phyloP scores from a whole-genome alignment of 305 asterid genomes.

The Coffea humblotiana region DNA sequence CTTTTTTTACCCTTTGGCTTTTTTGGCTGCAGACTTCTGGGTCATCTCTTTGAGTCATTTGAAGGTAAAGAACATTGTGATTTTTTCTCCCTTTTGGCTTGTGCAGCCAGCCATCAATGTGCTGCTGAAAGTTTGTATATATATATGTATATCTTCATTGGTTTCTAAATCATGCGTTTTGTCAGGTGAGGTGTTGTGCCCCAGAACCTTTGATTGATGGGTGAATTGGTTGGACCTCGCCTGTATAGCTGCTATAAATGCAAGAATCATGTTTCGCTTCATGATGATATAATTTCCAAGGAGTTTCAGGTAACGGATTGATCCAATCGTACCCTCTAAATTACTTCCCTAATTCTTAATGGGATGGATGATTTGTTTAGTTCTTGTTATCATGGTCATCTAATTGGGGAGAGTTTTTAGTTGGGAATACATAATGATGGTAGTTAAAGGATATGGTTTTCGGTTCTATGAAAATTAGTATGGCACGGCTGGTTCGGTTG shows the following conservation, averaged over 20 bases:
- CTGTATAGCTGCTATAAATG: slow-evolving; percentile 80
- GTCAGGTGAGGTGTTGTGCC: slow-evolving; percentile 23
- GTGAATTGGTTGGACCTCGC: slow-evolving; percentile 75
- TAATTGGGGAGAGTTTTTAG: background rate
- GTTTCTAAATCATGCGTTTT: slow-evolving; percentile 4
- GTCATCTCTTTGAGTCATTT: slow-evolving; percentile 9
- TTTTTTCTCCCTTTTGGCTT: slow-evolving; percentile 1
- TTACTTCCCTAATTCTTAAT: background rate
- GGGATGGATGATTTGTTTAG: background rate
- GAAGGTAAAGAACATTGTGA: slow-evolving; percentile 25
- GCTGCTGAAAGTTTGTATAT: background rate
- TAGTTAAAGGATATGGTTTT: background rate
- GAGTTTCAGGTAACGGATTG: slow-evolving; percentile 67
- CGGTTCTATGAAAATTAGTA: background rate
- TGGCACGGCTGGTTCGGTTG: too few species aligned
- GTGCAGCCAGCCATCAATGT: slow-evolving; percentile 3
- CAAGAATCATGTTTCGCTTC: slow-evolving; percentile 72
- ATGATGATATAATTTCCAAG: slow-evolving; percentile 78
- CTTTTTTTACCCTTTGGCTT: background rate
- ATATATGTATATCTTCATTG: background rate
- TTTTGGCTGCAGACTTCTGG: slow-evolving; percentile 20
- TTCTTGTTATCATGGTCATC: background rate
- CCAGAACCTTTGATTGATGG: slow-evolving; percentile 38
- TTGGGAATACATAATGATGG: background rate
- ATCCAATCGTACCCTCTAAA: too few species aligned